Conservation (phyloP, 371 early-diverging fungal species). For the Mucor saturninus region DNA sequence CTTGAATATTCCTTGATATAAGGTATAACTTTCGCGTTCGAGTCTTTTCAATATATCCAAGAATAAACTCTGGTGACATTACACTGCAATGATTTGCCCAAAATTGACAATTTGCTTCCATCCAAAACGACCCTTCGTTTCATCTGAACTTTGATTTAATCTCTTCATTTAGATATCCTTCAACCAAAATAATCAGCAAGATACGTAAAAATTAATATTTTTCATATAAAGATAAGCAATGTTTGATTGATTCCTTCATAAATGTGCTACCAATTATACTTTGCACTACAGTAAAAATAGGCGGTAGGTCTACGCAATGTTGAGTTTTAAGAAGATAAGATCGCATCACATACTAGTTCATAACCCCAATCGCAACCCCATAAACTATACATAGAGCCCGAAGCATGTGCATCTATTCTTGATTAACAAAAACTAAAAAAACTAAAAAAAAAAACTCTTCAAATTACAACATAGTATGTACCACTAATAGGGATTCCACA, state of each 20-base stretch:
- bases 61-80: constrained; percentile 12
- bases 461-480: constrained; percentile 7
- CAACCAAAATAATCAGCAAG: constrained; percentile 10
- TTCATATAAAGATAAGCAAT: constrained; percentile 15
- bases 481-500: constrained; percentile 4
- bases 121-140: constrained; percentile 10
- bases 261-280: constrained; percentile 14
- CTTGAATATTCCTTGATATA: constrained; percentile 11
- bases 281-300: constrained; percentile 14
- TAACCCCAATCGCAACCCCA: constrained; percentile 5
- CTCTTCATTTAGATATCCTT: constrained; percentile 10
- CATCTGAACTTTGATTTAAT: constrained; percentile 9
- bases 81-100: constrained; percentile 10
- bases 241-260: constrained; percentile 15
- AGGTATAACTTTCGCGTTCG: constrained; percentile 7
- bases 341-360: constrained; percentile 9
- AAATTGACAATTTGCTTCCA: constrained; percentile 15
- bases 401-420: constrained; percentile 2
- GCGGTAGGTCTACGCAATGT: constrained; percentile 10
- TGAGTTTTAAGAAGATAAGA: constrained; percentile 15
- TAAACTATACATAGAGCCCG: constrained; percentile 6
- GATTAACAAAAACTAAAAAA: not conserved
- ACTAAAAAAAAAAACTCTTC: constrained; percentile 1
- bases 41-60: constrained; percentile 1
- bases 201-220: constrained; percentile 9